A percentile compares a stretch with the other conserved stretches of the same genome.
Conservation (phyloP, 208 protist species). For the Paratrypanosoma confusum region DNA sequence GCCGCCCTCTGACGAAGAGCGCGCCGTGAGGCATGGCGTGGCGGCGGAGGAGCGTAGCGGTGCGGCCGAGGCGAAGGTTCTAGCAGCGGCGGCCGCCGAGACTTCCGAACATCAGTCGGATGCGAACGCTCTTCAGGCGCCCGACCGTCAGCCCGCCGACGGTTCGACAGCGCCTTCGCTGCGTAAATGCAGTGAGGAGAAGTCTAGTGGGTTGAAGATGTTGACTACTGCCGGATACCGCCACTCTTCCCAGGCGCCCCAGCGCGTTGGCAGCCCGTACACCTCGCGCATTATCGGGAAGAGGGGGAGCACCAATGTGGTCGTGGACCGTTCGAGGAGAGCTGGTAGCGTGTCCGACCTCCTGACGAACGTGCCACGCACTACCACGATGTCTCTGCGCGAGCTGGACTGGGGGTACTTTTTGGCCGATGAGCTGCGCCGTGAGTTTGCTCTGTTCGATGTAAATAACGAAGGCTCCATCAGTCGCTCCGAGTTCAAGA, state of each 20-base stretch:
- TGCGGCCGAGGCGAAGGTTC: neutral
- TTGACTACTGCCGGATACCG: no score
- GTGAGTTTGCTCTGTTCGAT: slow-evolving; percentile 49
- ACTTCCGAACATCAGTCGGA: no score
- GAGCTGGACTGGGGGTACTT: slow-evolving; percentile 8
- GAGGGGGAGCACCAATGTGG: neutral
- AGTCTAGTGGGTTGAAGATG: no score
- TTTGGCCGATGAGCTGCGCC: slow-evolving; percentile 51
- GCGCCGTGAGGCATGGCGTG: neutral
- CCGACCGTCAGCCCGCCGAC: no score
- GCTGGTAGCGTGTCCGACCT: slow-evolving; percentile 7
- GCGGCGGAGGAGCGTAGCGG: neutral
- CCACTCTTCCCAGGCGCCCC: slow-evolving; percentile 38
- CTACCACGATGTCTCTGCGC: slow-evolving; percentile 6
- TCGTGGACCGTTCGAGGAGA: neutral
- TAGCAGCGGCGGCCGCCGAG: no score
- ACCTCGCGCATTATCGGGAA: neutral
- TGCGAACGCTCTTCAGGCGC: no score
- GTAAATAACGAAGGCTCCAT: slow-evolving; percentile 42
- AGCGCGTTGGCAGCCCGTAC: slow-evolving; percentile 21
- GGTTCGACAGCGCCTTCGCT: no score
- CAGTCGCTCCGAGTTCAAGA: slow-evolving; percentile 59
- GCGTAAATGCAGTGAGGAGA: no score
- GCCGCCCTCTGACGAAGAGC: slow-evolving; percentile 1
- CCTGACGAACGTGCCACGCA: slow-evolving; percentile 6